A percentile compares a stretch with the other conserved stretches of the same genome.
phyloP scores from a whole-genome alignment of 768 basidiomycete species.

The Sutorius australiensis region DNA sequence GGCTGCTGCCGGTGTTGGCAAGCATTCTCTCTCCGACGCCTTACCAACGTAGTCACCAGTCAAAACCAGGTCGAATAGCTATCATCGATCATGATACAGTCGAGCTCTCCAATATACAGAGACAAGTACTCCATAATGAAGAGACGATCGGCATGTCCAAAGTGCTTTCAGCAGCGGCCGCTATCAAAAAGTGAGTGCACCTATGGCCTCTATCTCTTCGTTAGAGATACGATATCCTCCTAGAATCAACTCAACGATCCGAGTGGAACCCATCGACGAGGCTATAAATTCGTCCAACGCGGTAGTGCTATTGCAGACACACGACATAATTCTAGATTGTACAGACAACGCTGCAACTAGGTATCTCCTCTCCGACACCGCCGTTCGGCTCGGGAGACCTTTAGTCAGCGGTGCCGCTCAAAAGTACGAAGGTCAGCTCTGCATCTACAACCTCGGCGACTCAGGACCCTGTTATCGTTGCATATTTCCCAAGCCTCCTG shows the following conservation, averaged over 20 bases:
- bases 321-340: constrained; percentile 86
- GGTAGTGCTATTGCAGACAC: constrained; percentile 50
- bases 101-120: constrained; percentile 84
- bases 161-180: constrained; percentile 72
- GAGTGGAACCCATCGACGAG: constrained; percentile 49
- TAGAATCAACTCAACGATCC: constrained; percentile 75
- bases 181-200: constrained; percentile 57
- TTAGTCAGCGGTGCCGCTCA: constrained; percentile 94
- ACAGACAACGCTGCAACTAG: constrained; percentile 92
- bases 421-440: constrained; percentile 77
- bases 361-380: constrained; percentile 87
- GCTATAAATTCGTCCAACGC: constrained; percentile 66
- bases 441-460: constrained; percentile 63
- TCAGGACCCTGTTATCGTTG: constrained; percentile 92
- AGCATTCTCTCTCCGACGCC: constrained; percentile 22
- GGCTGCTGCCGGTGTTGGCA: constrained; percentile 88
- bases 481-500: constrained; percentile 80
- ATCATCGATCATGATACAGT: constrained; percentile 89
- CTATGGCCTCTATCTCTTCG: neutral
- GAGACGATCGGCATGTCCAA: constrained; percentile 71
- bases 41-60: constrained; percentile 3
- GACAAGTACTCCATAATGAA: constrained; percentile 87
- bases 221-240: neutral
- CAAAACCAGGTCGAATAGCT: constrained; percentile 65
- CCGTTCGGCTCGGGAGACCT: constrained; percentile 70